Evolutionary conservation across 495 filamentous ascomycete species (phyloP), one percentile per base, ranked within the genome.

Genomic region (Xylaria curta): DNA sequence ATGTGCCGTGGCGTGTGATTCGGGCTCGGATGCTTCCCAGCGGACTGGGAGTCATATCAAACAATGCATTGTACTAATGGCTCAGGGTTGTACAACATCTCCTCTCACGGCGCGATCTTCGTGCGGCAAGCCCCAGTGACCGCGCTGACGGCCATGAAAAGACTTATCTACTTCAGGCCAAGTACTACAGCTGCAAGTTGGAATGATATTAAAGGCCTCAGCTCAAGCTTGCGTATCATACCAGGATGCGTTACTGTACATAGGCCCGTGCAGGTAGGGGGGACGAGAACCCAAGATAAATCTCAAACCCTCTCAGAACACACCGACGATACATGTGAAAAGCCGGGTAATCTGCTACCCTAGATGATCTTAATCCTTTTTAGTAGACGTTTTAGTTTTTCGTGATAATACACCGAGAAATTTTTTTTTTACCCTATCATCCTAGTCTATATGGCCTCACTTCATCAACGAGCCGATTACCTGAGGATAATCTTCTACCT

Each of bases 11-110:
- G 21, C 38, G 36, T 66, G 33, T 66, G 69, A 66, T 71, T 60
- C 62, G 47, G 69, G 49, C 19, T 53, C 24, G 62, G 54, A 62
- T 63, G 47, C 62, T 56, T 71, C 62, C 62, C 69, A 60, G 47
- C 26, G 69, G 62, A 44, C 69, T 71, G 69, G 69, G 62, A 47
- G 61, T 65, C 69, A 44, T 71, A 47, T 64, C 47, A 9, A 70
- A 46, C 47, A 44, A 40, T 51, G 59, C 46, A 60, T 47, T 28
- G 61, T 49, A 38, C 51, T 71, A 63, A 66, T 47, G 61, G 61
- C 31, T 66, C 21, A 66, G 46, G 63, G 63, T 53, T 51, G 47
- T 58, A 68, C 19, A 42, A 24, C 65, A 28, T 68, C 65, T 28
- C 38, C 26, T 19, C 56, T 26, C 21, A n/a, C 36, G 4, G 65